Base-by-base conservation (phyloP, 768 basidiomycete species). In the Trametes sanguinea region DNA sequence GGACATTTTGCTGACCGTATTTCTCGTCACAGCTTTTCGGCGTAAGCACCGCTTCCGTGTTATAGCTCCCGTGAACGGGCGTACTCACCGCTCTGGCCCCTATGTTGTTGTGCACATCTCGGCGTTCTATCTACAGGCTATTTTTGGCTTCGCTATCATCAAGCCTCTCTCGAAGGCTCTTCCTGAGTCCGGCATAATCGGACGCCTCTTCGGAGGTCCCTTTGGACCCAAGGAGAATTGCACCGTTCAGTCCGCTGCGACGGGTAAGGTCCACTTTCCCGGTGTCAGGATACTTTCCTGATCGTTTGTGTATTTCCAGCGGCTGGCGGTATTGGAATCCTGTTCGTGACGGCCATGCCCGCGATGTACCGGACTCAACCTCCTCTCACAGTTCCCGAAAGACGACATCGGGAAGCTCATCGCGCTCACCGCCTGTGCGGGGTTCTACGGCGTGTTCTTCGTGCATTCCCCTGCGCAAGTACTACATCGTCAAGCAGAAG, bases 191-290 rank as follows among this genome's bases (percentile, higher is more conserved):
- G 81, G 80, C 30, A 52, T 81, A 7, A 50, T 84, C 6, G 77
- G 80, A 2, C 71, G 73, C 32, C 68, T 81, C 46, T 72, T 84
- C 22, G 83, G 84, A 13, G 87, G 85, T 13, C 75, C 80, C 63
- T 85, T 86, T 70, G 83, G 83, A 30, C 85, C 85, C 11, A 87
- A 87, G 71, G 86, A 88, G 71, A 86, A 87, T 68, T 84, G 84
- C 71, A 85, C 83, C 4, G 82, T 84, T 29, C 84, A 85, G 71
- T 80, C 81, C 65, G 81, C 83, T 56, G 84, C 83, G 16, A 84
- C 83, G 33, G 78, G 80, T 77, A 62, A 62, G 73, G 60, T 68
- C 53, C 64, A 67, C 48, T 66, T n/a, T 33, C 39, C 10, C 51
- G 14, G 14, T 22, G 13, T 5, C 42, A 17, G 6, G 35, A 11